Percentiles rank a stretch among this genome's conserved stretches.
These are phyloP conservation scores for Akanthomyces dipterigenus DNA, from an alignment of 2,329 filamentous ascomycete species.

Conservation along the genomic window DNA sequence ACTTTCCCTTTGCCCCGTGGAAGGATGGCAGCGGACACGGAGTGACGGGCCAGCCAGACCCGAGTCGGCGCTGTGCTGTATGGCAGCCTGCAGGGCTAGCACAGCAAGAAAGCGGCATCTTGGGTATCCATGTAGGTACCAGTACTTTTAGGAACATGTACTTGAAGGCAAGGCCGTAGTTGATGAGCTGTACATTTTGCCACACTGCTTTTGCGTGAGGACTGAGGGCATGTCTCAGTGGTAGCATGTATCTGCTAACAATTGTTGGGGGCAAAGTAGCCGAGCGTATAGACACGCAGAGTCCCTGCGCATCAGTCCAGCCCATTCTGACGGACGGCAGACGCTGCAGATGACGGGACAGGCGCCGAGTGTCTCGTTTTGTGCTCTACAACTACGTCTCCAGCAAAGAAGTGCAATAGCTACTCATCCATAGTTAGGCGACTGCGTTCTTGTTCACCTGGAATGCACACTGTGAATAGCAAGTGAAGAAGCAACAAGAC, in stretches of 20 bases:
- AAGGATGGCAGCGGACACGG: too few relatives aligned
- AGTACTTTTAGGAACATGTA: not conserved
- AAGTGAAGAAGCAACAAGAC: not conserved
- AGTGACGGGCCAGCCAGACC: too few relatives aligned
- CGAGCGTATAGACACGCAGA: not conserved
- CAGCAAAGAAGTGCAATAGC: too few relatives aligned
- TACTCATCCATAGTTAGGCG: too few relatives aligned
- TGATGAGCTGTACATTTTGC: not conserved
- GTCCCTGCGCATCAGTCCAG: not conserved
- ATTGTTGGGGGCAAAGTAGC: not conserved
- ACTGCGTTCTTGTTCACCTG: too few relatives aligned
- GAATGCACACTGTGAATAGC: too few relatives aligned
- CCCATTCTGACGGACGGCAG: not conserved
- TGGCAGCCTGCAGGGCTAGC: not conserved
- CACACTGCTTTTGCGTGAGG: not conserved
- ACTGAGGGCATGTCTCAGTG: not conserved
- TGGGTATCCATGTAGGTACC: too few relatives aligned
- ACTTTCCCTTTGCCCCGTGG: too few relatives aligned
- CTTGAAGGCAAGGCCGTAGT: not conserved
- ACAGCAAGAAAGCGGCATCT: too few relatives aligned
- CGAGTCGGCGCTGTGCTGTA: not conserved
- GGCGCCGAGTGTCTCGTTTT: not conserved
- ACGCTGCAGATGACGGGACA: not conserved
- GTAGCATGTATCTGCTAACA: not conserved
- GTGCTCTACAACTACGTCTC: too few relatives aligned